Conservation (phyloP, 164 flowering plant genomes). For the Magnolia sinica region DNA sequence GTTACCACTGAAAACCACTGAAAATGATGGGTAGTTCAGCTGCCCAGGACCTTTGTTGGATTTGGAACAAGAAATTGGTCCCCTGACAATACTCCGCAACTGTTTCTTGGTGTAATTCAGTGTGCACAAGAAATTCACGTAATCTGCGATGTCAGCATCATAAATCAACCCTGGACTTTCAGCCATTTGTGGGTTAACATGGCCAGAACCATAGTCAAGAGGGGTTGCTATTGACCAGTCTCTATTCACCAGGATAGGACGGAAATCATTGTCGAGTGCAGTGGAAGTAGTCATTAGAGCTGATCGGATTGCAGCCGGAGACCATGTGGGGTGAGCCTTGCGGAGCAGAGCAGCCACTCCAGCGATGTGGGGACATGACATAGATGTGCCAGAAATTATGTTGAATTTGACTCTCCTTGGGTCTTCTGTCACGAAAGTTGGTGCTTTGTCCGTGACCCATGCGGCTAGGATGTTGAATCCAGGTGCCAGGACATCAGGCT, state of each 20-base stretch:
- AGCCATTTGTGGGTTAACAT: slow-evolving; percentile 4
- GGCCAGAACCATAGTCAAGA: slow-evolving; percentile 3
- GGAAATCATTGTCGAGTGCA: background rate
- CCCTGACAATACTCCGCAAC: background rate
- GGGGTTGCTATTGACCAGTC: background rate
- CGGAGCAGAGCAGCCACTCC: slow-evolving; percentile 11
- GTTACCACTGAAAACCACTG: background rate
- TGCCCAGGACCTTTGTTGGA: background rate
- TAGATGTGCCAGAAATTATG: slow-evolving; percentile 10
- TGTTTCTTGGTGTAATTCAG: background rate
- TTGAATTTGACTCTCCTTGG: slow-evolving; percentile 4
- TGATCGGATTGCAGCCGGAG: slow-evolving; percentile 10
- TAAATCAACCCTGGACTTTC: slow-evolving; percentile 3
- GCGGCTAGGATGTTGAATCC: slow-evolving; percentile 14
- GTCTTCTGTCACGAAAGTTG: background rate
- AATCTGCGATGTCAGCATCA: background rate
- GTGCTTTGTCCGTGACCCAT: background rate
- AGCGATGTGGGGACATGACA: slow-evolving; percentile 14
- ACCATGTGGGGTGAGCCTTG: slow-evolving; percentile 6
- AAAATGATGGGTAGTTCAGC: slow-evolving; percentile 9
- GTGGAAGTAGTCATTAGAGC: slow-evolving; percentile 12
- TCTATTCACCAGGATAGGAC: background rate
- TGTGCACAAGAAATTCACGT: slow-evolving; percentile 7
- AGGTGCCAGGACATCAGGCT: slow-evolving; percentile 11
- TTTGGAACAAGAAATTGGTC: background rate